Base-by-base conservation (phyloP, 768 basidiomycete genomes). In the Auricularia sp. region DNA sequence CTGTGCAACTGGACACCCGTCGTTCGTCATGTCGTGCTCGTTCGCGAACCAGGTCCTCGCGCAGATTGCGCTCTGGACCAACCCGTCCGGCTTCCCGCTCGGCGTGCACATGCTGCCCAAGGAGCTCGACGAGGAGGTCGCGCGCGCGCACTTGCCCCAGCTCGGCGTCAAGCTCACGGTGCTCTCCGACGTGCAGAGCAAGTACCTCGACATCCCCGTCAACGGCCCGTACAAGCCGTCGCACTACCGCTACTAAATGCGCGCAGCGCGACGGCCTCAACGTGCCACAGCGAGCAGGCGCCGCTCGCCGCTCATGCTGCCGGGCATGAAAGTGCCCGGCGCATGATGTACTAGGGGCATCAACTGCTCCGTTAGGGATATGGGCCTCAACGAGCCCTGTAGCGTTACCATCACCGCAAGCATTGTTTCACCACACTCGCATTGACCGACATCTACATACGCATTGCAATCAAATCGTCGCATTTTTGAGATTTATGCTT, bases 11-110 rank as follows among this genome's bases (percentile, higher is more conserved):
- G 96, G 96, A 64, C 96, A 99, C 78, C 96, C 97, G 42, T 98
- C 96, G 54, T 98, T 95, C 78, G 97, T 99, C 79, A 99, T 99
- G 97, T 98, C 96, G 18, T 98, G 95, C 83, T 99, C 97, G 53
- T 99, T 99, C 83, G 79, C 93, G 74, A 99, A 99, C 84, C 97
- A 99, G 78, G 91, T 94, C 67, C 83, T 99, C 71, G 96, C 96
- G 36, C 95, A 97, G 79, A 98, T 99, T 72, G 95, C 93, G 29
- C 87, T 99, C 74, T 99, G 93, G 93, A 95, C 91, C 54, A 91
- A 86, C 68, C 85, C 88, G 39, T 87, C 87, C 77, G 87, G 88
- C 74, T 98, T 98, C 86, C 89, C 91, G 61, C 84, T 98, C 70
- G 97, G 97, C 67, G 96, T 98, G 36, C 96, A 99, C 84, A 95